A percentile compares a stretch with the other conserved stretches of the same genome.
These are phyloP conservation scores for Penstemon newberryi DNA, from an alignment of 257 asterid genomes.

Conservation along the genomic window DNA sequence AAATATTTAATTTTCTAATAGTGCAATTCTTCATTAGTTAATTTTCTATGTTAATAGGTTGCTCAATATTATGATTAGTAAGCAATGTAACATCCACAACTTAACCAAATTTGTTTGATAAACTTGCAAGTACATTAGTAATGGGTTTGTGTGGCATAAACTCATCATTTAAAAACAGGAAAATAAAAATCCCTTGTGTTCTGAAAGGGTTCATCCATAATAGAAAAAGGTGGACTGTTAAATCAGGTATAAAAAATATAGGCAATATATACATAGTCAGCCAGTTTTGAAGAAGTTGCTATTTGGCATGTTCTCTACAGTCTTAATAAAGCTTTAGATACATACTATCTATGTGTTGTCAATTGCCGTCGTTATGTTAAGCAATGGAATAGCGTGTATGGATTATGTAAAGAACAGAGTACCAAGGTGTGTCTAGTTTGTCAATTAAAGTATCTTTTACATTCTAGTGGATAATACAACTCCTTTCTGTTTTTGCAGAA, in stretches of 20 bases:
- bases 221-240: background rate
- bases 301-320: background rate
- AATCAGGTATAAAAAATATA: background rate
- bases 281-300: background rate
- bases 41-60: background rate
- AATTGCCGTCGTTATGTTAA: background rate
- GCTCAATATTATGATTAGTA: background rate
- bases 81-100: background rate
- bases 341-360: background rate
- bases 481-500: conserved; percentile 49
- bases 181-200: background rate
- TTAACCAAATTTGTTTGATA: conserved; percentile 19
- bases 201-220: background rate
- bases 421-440: background rate
- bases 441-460: background rate
- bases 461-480: background rate
- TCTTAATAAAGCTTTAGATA: background rate
- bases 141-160: background rate
- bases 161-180: background rate
- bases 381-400: background rate
- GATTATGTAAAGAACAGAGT: background rate
- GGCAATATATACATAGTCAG: no score
- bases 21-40: background rate
- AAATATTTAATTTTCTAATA: background rate
- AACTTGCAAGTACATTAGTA: background rate